Evolutionary conservation across 352 stramenopile genomes (phyloP).

Genomic region (Globisporangium uncinulatum): DNA sequence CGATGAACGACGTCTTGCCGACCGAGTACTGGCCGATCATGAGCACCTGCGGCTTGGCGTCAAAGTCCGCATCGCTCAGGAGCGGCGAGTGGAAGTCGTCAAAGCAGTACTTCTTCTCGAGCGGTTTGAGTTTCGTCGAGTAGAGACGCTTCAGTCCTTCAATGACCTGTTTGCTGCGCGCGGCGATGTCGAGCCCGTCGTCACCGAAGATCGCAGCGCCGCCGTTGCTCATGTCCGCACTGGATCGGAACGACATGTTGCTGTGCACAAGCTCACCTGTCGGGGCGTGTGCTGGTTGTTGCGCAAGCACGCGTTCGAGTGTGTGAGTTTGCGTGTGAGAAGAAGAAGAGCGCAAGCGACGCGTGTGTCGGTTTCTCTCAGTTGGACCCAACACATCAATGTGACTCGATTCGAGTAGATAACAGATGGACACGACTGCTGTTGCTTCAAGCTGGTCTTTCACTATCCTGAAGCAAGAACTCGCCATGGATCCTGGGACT

Average conservation of each 20-base stretch:
- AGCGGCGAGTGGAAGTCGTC: conserved; percentile 92
- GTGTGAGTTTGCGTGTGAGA: too few relatives aligned
- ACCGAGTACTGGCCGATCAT: conserved; percentile 98
- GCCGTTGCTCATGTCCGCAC: neutral
- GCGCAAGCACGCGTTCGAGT: too few relatives aligned
- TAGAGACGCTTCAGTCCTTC: conserved; percentile 82
- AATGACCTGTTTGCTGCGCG: conserved; percentile 63
- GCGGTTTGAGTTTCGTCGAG: conserved; percentile 61
- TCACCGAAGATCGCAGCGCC: conserved; percentile 28
- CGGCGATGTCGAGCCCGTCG: conserved; percentile 62
- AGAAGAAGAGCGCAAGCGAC: too few relatives aligned
- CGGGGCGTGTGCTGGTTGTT: too few relatives aligned
- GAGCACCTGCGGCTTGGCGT: conserved; percentile 97
- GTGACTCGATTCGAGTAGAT: too few relatives aligned
- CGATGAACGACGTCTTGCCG: conserved; percentile 98
- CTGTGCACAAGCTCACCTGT: neutral
- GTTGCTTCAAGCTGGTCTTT: too few relatives aligned
- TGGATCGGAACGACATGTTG: conserved; percentile 7
- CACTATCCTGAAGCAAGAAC: too few relatives aligned
- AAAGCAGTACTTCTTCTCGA: conserved; percentile 91
- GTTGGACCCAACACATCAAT: too few relatives aligned
- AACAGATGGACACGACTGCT: too few relatives aligned
- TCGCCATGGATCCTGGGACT: too few relatives aligned
- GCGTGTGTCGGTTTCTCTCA: too few relatives aligned
- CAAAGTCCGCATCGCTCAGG: conserved; percentile 94